These are phyloP conservation scores for Penicillium mononematosum DNA, from an alignment of 495 filamentous ascomycete genomes.

Conservation along the genomic window DNA sequence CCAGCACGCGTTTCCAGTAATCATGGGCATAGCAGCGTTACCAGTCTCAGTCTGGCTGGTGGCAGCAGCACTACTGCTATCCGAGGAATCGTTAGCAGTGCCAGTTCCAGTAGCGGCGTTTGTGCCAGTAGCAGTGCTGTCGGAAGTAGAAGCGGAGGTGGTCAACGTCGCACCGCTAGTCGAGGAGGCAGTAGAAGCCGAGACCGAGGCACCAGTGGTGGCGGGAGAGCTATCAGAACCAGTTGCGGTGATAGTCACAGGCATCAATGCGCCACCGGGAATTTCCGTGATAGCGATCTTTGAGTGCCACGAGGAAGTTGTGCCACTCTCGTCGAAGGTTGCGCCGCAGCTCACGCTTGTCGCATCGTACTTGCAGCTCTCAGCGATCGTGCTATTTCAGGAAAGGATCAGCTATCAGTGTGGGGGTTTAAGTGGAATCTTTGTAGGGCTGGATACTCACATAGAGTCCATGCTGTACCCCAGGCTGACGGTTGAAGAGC, in stretches of 20 bases:
- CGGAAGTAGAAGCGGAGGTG: slow-evolving; percentile 2
- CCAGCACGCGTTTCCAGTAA: slow-evolving; percentile 20
- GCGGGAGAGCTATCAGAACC: slow-evolving; percentile 4
- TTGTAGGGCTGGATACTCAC: slow-evolving; percentile 7
- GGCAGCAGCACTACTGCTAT: slow-evolving; percentile 7
- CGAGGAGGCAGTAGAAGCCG: slow-evolving; percentile 12
- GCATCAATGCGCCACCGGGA: slow-evolving; percentile 8
- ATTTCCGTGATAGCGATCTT: neutral
- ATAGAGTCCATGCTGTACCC: neutral
- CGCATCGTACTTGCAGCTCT: slow-evolving; percentile 10
- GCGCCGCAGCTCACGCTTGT: neutral
- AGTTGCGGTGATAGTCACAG: slow-evolving; percentile 17
- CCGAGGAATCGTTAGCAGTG: neutral
- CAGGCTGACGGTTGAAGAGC: slow-evolving; percentile 1
- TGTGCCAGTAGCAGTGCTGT: neutral
- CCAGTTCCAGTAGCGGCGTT: neutral
- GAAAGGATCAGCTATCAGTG: neutral
- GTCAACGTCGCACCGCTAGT: slow-evolving; percentile 8
- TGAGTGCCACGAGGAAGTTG: neutral
- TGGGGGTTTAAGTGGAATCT: neutral
- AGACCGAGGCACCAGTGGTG: slow-evolving; percentile 14
- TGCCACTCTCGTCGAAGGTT: neutral
- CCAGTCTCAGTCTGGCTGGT: slow-evolving; percentile 7
- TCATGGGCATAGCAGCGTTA: slow-evolving; percentile 21
- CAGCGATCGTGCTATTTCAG: slow-evolving; percentile 2